Percentiles rank a stretch among this genome's conserved stretches.
These are phyloP conservation scores for Fusarium sp. DNA, from an alignment of 2,329 filamentous ascomycete genomes.

Conservation along the genomic window DNA sequence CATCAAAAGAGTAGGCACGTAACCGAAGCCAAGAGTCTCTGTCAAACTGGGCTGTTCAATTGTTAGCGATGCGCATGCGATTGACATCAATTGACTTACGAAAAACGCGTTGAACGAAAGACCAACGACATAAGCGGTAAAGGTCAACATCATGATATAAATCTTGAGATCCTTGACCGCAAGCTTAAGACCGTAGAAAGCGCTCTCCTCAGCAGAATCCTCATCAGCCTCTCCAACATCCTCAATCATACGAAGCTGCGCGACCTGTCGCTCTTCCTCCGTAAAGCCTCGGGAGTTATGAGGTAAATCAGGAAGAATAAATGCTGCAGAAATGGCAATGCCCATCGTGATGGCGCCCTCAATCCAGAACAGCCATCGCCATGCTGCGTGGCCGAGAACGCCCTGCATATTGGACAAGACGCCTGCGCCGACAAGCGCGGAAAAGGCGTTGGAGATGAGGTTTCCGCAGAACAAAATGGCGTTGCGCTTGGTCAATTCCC, in stretches of 20 bases:
- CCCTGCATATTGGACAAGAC: constrained; percentile 70
- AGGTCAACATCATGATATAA: constrained; percentile 72
- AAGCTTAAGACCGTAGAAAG: constrained; percentile 67
- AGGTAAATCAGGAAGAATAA: constrained; percentile 66
- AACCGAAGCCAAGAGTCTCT: constrained; percentile 63
- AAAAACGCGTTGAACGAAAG: constrained; percentile 70
- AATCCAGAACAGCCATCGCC: constrained; percentile 72
- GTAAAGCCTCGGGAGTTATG: constrained; percentile 69
- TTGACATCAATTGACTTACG: constrained; percentile 15
- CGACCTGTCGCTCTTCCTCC: constrained; percentile 67
- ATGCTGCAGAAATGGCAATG: constrained; percentile 59
- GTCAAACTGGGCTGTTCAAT: constrained; percentile 58
- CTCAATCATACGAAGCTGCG: constrained; percentile 66
- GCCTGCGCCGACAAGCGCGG: constrained; percentile 68
- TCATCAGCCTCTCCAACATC: constrained; percentile 68
- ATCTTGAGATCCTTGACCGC: constrained; percentile 71
- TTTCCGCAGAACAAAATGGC: constrained; percentile 70
- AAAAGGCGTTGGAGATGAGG: constrained; percentile 70
- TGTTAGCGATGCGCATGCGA: neutral
- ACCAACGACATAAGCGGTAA: constrained; percentile 70
- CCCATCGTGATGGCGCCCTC: constrained; percentile 65
- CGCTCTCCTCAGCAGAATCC: constrained; percentile 62
- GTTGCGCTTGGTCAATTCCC: constrained; percentile 65
- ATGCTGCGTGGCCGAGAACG: constrained; percentile 64
- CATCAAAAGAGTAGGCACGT: constrained; percentile 66